phyloP scores from a whole-genome alignment of 2,329 filamentous ascomycete genomes.

The Elsinoe arachidis region DNA sequence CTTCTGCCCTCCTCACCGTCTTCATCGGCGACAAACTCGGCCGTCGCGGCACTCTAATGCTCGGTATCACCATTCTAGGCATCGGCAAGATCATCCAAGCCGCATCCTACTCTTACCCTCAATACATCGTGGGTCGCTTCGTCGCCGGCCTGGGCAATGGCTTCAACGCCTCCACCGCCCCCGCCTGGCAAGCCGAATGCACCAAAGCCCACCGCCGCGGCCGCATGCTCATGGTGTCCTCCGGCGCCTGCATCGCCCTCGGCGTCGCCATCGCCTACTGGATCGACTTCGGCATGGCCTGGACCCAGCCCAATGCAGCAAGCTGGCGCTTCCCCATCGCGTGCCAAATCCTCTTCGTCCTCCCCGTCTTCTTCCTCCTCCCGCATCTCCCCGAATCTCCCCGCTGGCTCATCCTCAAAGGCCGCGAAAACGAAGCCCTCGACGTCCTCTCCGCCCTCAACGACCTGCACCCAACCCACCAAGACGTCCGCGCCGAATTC shows the following conservation, averaged over 20 bases:
- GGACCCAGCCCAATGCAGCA: slow-evolving; percentile 23
- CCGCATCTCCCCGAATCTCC: slow-evolving; percentile 26
- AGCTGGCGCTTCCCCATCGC: slow-evolving; percentile 27
- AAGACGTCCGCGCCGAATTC: slow-evolving; percentile 20
- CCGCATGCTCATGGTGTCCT: slow-evolving; percentile 41
- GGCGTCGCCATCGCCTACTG: slow-evolving; percentile 38
- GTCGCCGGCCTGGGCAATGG: slow-evolving; percentile 38
- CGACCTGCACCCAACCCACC: slow-evolving; percentile 30
- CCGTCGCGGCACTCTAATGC: slow-evolving; percentile 48
- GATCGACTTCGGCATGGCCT: slow-evolving; percentile 27
- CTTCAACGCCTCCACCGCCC: slow-evolving; percentile 36
- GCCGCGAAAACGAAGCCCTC: slow-evolving; percentile 27
- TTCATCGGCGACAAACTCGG: slow-evolving; percentile 52
- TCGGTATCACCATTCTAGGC: slow-evolving; percentile 51
- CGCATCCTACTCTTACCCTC: slow-evolving; percentile 37
- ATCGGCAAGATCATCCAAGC: slow-evolving; percentile 53
- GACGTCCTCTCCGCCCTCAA: slow-evolving; percentile 27
- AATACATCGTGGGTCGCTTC: slow-evolving; percentile 41
- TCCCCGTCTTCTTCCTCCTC: slow-evolving; percentile 19
- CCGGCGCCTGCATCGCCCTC: slow-evolving; percentile 38
- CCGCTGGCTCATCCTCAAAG: slow-evolving; percentile 28
- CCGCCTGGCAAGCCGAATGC: slow-evolving; percentile 41
- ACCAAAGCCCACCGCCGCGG: slow-evolving; percentile 39
- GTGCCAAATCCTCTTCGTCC: slow-evolving; percentile 24
- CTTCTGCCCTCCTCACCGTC: slow-evolving; percentile 34